Base-by-base conservation (phyloP, 73 alveolate genomes). In the Symbiodinium pilosum region DNA sequence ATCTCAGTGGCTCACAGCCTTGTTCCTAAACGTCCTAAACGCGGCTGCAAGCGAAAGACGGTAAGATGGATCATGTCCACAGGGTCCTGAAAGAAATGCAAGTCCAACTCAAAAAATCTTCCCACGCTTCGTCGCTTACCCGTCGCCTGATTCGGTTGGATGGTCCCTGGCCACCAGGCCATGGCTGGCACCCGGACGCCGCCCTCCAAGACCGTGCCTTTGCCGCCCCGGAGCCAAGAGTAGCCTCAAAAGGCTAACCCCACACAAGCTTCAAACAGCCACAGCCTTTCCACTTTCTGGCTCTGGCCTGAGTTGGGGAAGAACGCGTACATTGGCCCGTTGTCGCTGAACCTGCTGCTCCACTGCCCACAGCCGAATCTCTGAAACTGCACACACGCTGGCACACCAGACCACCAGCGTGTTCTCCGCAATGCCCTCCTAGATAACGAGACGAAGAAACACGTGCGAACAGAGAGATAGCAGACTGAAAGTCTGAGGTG, bases 131-230 rank as follows among this genome's bases (percentile, higher is more conserved):
- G 9, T 52, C 9, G 69, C 28, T n/a, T n/a, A n/a, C n/a, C n/a
- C n/a, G n/a, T n/a, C n/a, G n/a, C 85, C 85, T 88, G 95, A 71
- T 68, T 64, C 36, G 87, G 44, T 14, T 6, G 36, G 28, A 88
- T 88, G 73, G 68, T 88, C 40, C 95, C 95, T 14, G 95, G 95
- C 95, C 95, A 88, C 95, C 95, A 88, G 69, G 95, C 95, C 95
- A 88, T 88, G 47, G 71, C 42, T 11, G 95, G 95, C 86, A 41
- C 47, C 36, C 95, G 87, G 87, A 88, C 95, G 73, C 95, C 95
- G 34, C 95, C 95, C 86, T 88, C 95, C 44, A 59, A n/a, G 51
- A 88, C 95, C 32, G 43, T 34, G 44, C 95, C 95, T 38, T 88
- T 88, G 43, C 86, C 73, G 44, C 95, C 95, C 7, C 87, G 86